These are phyloP conservation scores for Silybum marianum DNA, from an alignment of 129 eudicot species.

Conservation along the genomic window DNA sequence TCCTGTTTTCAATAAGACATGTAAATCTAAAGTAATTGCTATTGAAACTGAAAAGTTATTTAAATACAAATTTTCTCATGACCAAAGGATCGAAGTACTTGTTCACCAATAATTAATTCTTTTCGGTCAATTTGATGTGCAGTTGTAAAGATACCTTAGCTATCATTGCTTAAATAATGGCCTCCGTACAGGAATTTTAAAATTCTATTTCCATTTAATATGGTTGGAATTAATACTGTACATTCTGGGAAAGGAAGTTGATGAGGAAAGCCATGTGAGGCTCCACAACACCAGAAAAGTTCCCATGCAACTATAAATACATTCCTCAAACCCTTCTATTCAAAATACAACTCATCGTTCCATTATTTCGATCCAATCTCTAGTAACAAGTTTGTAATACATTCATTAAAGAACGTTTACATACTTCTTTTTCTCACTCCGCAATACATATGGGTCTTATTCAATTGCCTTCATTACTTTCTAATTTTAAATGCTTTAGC, in stretches of 20 bases:
- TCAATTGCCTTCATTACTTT: slow-evolving; percentile 16
- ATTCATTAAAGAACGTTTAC: background rate
- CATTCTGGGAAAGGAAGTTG: background rate
- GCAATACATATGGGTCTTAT: slow-evolving; percentile 19
- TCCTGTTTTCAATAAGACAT: too few relatives aligned
- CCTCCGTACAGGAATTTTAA: background rate
- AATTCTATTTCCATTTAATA: background rate
- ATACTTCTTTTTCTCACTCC: too few relatives aligned
- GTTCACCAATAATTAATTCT: background rate
- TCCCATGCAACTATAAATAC: background rate
- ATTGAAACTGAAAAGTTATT: background rate
- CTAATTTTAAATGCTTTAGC: slow-evolving; percentile 15
- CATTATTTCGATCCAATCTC: background rate
- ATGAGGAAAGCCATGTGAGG: slow-evolving; percentile 1
- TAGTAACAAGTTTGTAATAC: background rate
- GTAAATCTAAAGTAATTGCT: background rate
- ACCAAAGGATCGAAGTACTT: background rate
- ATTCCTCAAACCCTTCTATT: background rate
- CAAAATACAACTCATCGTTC: background rate
- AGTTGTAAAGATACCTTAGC: background rate
- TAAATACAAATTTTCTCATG: too few relatives aligned
- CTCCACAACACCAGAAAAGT: background rate
- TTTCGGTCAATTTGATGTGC: background rate
- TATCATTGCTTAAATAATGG: background rate
- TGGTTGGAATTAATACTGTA: background rate